phyloP scores from a whole-genome alignment of 768 basidiomycete species.

The Ramaria rubella region DNA sequence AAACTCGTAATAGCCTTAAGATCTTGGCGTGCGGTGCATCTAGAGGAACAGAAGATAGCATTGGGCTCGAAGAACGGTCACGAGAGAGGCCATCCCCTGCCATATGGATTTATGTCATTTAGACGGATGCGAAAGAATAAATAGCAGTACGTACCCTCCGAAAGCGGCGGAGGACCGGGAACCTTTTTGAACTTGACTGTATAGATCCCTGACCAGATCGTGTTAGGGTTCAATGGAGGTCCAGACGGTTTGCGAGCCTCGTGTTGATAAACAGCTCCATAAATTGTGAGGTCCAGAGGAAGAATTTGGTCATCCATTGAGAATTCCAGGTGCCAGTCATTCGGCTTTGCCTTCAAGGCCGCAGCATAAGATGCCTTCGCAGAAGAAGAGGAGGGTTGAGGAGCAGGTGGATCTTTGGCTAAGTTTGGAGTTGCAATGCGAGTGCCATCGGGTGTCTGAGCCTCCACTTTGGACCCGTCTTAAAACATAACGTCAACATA shows the following conservation, averaged over 20 bases:
- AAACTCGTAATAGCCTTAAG: slow-evolving; percentile 77
- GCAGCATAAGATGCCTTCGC: slow-evolving; percentile 79
- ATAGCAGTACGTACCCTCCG: slow-evolving; percentile 46
- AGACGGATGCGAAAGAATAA: not conserved
- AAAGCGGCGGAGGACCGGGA: slow-evolving; percentile 61
- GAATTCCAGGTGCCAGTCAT: slow-evolving; percentile 97
- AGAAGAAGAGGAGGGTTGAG: slow-evolving; percentile 28
- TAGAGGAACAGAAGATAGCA: slow-evolving; percentile 73
- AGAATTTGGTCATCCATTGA: slow-evolving; percentile 84
- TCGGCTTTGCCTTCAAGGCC: slow-evolving; percentile 86
- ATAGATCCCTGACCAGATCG: slow-evolving; percentile 87
- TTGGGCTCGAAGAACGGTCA: slow-evolving; percentile 57
- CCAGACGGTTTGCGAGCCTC: slow-evolving; percentile 65
- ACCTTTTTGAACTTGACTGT: slow-evolving; percentile 93
- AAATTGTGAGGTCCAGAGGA: slow-evolving; percentile 86
- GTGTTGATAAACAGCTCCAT: slow-evolving; percentile 92
- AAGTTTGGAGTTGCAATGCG: slow-evolving; percentile 83
- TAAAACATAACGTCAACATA: not conserved
- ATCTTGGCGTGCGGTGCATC: slow-evolving; percentile 87
- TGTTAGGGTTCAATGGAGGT: slow-evolving; percentile 48
- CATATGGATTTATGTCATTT: not conserved
- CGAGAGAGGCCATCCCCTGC: slow-evolving; percentile 40
- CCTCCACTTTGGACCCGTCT: slow-evolving; percentile 93
- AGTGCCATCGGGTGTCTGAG: slow-evolving; percentile 95
- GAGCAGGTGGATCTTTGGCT: slow-evolving; percentile 33